Conservation (phyloP, 1,284 basidiomycete genomes). For the Tilletia indica region DNA sequence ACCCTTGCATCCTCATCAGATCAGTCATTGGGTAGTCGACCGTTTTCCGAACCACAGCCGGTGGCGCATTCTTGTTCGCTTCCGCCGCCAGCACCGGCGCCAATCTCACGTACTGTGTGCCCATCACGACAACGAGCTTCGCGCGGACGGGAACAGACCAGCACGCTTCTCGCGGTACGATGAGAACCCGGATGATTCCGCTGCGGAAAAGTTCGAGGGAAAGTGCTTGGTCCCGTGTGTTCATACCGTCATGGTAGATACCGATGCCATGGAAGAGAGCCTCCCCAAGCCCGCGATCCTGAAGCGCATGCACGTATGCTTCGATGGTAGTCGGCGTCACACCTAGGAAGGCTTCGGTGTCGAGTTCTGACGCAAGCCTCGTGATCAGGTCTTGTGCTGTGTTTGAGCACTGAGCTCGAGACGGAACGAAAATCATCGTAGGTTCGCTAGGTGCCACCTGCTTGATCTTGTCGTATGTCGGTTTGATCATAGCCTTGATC, state of each 20-base stretch:
- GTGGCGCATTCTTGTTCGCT: conserved; percentile 23
- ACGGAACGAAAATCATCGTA: conserved; percentile 86
- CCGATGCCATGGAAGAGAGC: conserved; percentile 85
- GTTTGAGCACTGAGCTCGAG: conserved; percentile 72
- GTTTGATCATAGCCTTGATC: conserved; percentile 89
- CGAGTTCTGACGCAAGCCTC: conserved; percentile 74
- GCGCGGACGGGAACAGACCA: conserved; percentile 83
- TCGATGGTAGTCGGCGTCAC: conserved; percentile 66
- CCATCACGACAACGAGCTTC: conserved; percentile 80
- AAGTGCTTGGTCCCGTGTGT: conserved; percentile 69
- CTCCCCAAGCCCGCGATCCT: conserved; percentile 69
- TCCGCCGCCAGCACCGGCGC: conserved; percentile 32
- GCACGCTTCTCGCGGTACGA: conserved; percentile 77
- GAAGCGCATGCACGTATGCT: conserved; percentile 65
- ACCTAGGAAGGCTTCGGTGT: conserved; percentile 67
- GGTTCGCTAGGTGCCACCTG: conserved; percentile 61
- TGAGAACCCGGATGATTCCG: conserved; percentile 75
- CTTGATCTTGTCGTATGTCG: conserved; percentile 65
- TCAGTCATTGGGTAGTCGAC: conserved; percentile 78
- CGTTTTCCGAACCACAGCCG: conserved; percentile 64
- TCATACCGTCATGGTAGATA: conserved; percentile 75
- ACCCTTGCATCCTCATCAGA: conserved; percentile 84
- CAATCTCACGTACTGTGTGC: conserved; percentile 77
- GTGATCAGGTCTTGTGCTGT: conserved; percentile 83
- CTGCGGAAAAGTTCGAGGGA: conserved; percentile 80